Conservation (phyloP, 768 basidiomycete genomes). For the Agaricus blazei region DNA sequence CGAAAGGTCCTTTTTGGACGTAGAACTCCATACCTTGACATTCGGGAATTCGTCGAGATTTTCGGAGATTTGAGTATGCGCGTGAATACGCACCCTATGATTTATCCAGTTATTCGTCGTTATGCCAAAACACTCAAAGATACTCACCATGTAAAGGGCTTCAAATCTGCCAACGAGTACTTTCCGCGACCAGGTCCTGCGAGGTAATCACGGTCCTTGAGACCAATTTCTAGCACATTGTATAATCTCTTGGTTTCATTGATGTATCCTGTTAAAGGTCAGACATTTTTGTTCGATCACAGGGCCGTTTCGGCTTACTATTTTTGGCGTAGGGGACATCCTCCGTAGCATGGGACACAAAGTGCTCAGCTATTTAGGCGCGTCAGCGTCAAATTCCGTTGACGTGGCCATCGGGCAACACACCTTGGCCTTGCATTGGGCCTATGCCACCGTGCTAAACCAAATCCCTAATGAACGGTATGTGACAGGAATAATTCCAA, state of each 20-base stretch:
- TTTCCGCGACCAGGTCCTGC: slow-evolving; percentile 70
- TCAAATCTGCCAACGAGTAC: slow-evolving; percentile 69
- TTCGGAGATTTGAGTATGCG: slow-evolving; percentile 41
- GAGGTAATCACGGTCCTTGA: slow-evolving; percentile 72
- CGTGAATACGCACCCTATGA: slow-evolving; percentile 49
- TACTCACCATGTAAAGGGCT: slow-evolving; percentile 56
- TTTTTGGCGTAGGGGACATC: slow-evolving; percentile 67
- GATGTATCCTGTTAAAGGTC: slow-evolving; percentile 47
- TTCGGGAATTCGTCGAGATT: slow-evolving; percentile 59
- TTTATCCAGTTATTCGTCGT: background rate
- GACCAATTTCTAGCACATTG: slow-evolving; percentile 71
- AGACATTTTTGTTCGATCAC: background rate
- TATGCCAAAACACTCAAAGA: background rate
- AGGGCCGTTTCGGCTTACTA: slow-evolving; percentile 32
- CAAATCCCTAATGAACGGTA: background rate
- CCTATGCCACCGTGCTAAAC: slow-evolving; percentile 72
- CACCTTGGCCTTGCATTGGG: slow-evolving; percentile 81
- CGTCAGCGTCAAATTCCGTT: background rate
- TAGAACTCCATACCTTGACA: slow-evolving; percentile 38
- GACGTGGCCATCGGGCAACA: background rate
- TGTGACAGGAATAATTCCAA: background rate
- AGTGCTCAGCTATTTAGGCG: slow-evolving; percentile 54
- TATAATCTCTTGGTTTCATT: slow-evolving; percentile 84
- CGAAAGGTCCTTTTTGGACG: background rate
- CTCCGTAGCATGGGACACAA: slow-evolving; percentile 55